Conservation (phyloP, 805 yeast genomes). For the Cyberlindnera americana region DNA sequence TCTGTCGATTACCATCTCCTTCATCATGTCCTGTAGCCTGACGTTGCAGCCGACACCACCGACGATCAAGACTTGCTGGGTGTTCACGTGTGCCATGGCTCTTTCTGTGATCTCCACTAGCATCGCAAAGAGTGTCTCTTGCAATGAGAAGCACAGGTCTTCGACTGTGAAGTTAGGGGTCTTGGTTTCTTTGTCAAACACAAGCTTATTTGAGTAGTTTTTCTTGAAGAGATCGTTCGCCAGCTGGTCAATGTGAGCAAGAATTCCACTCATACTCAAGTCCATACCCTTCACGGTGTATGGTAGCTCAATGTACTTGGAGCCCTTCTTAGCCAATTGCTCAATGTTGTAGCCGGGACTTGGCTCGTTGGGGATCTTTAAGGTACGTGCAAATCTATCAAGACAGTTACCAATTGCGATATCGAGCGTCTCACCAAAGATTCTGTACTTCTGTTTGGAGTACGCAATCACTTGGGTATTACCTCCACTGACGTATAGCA, state of each 20-base stretch:
- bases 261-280: constrained; percentile 90
- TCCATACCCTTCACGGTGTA: constrained; percentile 99
- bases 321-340: constrained; percentile 76
- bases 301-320: constrained; percentile 67
- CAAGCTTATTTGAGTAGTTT: constrained; percentile 32
- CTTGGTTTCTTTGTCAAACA: constrained; percentile 36
- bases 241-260: constrained; percentile 77
- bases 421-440: constrained; percentile 98
- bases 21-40: constrained; percentile 94
- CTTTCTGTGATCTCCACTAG: constrained; percentile 96
- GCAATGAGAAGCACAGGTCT: constrained; percentile 89
- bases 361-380: constrained; percentile 87
- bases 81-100: constrained; percentile 96
- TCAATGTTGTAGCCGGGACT: constrained; percentile 98
- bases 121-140: constrained; percentile 93
- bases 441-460: constrained; percentile 87
- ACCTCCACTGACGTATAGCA: constrained; percentile 95
- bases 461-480: constrained; percentile 98
- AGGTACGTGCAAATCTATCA: constrained; percentile 91
- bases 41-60: constrained; percentile 99
- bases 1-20: constrained; percentile 84
- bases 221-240: constrained; percentile 68
- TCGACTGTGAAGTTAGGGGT: constrained; percentile 63
- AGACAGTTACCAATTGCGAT: constrained; percentile 97
- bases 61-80: constrained; percentile 86